Evolutionary conservation across 345 rosid species (phyloP), one percentile per base, ranked within the genome.

Genomic region (Boechera divaricarpa): DNA sequence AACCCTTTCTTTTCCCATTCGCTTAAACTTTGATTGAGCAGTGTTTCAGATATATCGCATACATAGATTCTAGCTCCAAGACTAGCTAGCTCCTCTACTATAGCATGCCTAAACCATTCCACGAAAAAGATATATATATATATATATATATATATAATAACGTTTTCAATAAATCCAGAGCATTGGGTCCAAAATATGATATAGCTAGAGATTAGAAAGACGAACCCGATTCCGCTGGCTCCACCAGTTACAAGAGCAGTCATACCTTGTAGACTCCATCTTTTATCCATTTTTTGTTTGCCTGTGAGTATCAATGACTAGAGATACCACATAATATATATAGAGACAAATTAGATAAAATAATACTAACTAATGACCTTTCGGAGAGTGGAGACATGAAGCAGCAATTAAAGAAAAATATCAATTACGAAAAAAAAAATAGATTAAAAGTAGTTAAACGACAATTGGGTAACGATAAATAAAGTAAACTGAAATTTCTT

Each of bases 181-280:
- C 1, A n/a, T 15, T 28, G 7, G 4, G 15, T 63, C 0, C n/a
- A 53, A 24, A 11, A 38, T 5, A 68, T 21, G 62, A 41, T 42
- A 38, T 10, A 28, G 55, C 4, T 10, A 60, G 7, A 13, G 35
- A 48, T 3, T 32, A 18, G 15, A 9, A 48, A 39, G 33, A 60
- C 57, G n/a, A 54, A 81, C 87, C 80, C 85, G 36, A 81, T 69
- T 68, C 78, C 83, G 56, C 9, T 64, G 63, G 80, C 71, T 36
- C 83, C 85, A 55, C 86, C 83, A 5, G 83, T 84, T 67, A 84
- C 85, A 39, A 84, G 81, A 41, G 85, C 85, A 7, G 63, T 76
- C 83, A 73, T 81, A 16, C 83, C 84, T 11, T 69, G 61, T 42
- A 83, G 82, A 45, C 81, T 77, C 89, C 89, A 86, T 62, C 84